Evolutionary conservation across 2,329 filamentous ascomycete genomes (phyloP).

Genomic region (Beauveria bassiana): DNA sequence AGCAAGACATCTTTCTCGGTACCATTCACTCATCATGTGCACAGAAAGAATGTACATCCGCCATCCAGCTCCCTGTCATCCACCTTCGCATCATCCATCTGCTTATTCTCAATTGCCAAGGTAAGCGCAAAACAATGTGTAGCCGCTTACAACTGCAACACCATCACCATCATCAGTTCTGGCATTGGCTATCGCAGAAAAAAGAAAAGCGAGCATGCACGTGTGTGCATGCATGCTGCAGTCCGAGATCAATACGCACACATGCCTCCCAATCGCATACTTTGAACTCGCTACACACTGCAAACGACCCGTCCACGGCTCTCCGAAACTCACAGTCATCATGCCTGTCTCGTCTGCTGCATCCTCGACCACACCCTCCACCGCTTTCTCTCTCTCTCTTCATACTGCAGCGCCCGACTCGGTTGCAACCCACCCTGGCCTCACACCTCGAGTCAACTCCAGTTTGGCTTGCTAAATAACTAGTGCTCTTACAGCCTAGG

Average conservation of each 20-base stretch:
- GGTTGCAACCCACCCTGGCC: background rate
- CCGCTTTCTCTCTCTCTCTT: background rate
- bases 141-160: background rate
- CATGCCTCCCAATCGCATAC: background rate
- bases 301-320: background rate
- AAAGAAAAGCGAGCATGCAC: constrained; percentile 3
- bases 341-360: background rate
- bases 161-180: background rate
- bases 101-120: background rate
- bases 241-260: constrained; percentile 1
- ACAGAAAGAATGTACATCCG: background rate
- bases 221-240: constrained; percentile 1
- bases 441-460: constrained; percentile 5
- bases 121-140: background rate
- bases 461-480: background rate
- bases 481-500: background rate
- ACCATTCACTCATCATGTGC: background rate
- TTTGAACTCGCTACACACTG: background rate
- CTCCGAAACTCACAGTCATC: background rate
- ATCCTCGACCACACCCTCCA: background rate
- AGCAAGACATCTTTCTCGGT: background rate
- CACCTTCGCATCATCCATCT: background rate
- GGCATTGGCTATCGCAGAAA: background rate
- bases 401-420: constrained; percentile 4
- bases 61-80: background rate